These are phyloP conservation scores for Trichophaea hybrida DNA, from an alignment of 2,329 filamentous ascomycete genomes.

Conservation along the genomic window DNA sequence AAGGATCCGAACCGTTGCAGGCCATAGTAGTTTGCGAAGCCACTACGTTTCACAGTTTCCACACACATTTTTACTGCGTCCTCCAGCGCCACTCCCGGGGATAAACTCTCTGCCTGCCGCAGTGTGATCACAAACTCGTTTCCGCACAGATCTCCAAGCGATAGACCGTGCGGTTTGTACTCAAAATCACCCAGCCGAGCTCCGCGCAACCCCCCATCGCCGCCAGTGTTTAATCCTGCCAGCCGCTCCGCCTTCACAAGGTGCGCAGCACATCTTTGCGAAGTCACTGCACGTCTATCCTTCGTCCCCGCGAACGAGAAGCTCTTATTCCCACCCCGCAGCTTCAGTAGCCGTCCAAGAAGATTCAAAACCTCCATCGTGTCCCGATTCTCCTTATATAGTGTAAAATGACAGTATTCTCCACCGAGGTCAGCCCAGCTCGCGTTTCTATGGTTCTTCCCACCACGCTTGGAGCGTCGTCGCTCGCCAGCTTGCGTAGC, in stretches of 20 bases:
- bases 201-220: slow-evolving; percentile 16
- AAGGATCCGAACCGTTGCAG: slow-evolving; percentile 94
- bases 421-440: slow-evolving; percentile 34
- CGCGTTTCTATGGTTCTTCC: slow-evolving; percentile 22
- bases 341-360: slow-evolving; percentile 57
- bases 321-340: slow-evolving; percentile 40
- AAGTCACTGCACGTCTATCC: slow-evolving; percentile 72
- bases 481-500: slow-evolving; percentile 25
- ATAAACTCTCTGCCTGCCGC: slow-evolving; percentile 45
- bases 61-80: slow-evolving; percentile 46
- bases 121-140: slow-evolving; percentile 91
- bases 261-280: slow-evolving; percentile 60
- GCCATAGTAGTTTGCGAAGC: slow-evolving; percentile 96
- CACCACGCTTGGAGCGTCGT: slow-evolving; percentile 29
- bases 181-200: slow-evolving; percentile 63
- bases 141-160: slow-evolving; percentile 69
- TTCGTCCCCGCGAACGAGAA: slow-evolving; percentile 83
- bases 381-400: slow-evolving; percentile 95
- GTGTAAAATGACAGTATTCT: slow-evolving; percentile 74
- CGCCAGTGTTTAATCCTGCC: slow-evolving; percentile 48
- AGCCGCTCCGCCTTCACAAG: slow-evolving; percentile 49
- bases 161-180: slow-evolving; percentile 55
- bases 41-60: slow-evolving; percentile 51
- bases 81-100: slow-evolving; percentile 34
- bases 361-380: slow-evolving; percentile 81